Conservation (phyloP, 306 rosid species). For the Malus asiatica region DNA sequence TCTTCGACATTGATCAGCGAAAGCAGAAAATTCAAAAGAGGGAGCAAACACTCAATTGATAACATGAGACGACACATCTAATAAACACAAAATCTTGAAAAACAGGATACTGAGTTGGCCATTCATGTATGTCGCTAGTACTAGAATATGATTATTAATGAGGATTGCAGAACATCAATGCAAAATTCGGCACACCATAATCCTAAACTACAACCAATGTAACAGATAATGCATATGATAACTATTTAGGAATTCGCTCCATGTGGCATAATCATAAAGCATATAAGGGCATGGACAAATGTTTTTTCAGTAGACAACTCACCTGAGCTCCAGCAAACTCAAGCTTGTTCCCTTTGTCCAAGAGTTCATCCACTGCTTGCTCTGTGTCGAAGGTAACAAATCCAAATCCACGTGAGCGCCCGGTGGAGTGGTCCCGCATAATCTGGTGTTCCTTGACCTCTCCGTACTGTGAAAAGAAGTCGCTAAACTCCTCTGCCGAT, state of each 20-base stretch:
- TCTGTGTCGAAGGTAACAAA: constrained; percentile 68
- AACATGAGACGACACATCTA: background rate
- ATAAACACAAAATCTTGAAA: background rate
- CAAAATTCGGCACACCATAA: background rate
- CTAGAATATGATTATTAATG: background rate
- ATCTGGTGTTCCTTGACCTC: constrained; percentile 80
- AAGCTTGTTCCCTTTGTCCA: constrained; percentile 80
- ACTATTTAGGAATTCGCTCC: background rate
- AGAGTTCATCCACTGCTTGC: constrained; percentile 80
- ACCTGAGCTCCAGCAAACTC: constrained; percentile 91
- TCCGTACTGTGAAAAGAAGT: constrained; percentile 71
- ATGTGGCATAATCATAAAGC: background rate
- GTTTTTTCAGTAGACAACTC: constrained; percentile 9
- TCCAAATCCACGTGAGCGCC: constrained; percentile 89
- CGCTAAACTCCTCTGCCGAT: constrained; percentile 61
- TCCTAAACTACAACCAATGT: background rate
- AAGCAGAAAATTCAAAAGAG: too few species aligned
- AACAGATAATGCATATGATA: background rate
- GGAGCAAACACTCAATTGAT: background rate
- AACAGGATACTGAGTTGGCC: background rate
- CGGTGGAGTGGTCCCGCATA: constrained; percentile 86
- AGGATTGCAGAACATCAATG: background rate
- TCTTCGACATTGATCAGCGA: background rate
- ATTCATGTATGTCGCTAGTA: background rate
- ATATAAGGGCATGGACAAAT: background rate